Evolutionary conservation across 257 asterid genomes (phyloP).

Genomic region (Solanum pimpinellifolium): DNA sequence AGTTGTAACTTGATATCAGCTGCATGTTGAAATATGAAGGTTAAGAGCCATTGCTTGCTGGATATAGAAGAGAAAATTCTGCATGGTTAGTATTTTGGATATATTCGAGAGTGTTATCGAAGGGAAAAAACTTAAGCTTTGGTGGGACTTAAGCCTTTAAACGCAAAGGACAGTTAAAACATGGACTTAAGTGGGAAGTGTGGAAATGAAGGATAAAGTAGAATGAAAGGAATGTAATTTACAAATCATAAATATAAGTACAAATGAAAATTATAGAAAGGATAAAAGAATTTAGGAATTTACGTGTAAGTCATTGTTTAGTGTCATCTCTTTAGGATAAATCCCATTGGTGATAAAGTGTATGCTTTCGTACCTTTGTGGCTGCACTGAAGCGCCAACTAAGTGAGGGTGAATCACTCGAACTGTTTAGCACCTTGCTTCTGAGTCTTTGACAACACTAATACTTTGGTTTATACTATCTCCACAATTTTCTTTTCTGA

Average conservation of each 20-base stretch:
- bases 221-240: neutral
- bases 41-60: neutral
- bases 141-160: neutral
- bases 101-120: neutral
- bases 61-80: neutral
- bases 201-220: neutral
- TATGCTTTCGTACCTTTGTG: neutral
- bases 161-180: neutral
- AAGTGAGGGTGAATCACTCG: neutral
- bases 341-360: neutral
- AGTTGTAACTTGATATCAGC: neutral
- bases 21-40: neutral
- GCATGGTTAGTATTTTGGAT: constrained; percentile 2
- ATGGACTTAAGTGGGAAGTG: neutral
- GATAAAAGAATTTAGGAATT: neutral
- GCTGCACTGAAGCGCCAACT: neutral
- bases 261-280: neutral
- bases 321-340: neutral
- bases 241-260: neutral
- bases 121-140: neutral
- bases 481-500: neutral
- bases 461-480: neutral
- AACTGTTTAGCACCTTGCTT: neutral
- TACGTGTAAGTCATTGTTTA: neutral
- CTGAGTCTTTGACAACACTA: neutral